phyloP scores from a whole-genome alignment of 1,284 basidiomycete species.

The Puccinia hordei region DNA sequence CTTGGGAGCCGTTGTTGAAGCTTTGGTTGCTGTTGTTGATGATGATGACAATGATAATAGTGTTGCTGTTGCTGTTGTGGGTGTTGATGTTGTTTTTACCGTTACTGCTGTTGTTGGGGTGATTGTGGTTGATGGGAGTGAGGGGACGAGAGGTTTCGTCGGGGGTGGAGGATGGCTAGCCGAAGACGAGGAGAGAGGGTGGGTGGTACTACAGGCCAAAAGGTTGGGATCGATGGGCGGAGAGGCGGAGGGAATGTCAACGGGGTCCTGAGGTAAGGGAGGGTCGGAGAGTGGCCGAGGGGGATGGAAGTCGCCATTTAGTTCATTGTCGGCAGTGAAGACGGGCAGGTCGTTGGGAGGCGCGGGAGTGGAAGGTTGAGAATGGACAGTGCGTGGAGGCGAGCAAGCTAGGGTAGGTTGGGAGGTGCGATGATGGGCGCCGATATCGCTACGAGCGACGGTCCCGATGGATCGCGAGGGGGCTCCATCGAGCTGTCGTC shows the following conservation, averaged over 20 bases:
- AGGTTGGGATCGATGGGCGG: conserved; percentile 17
- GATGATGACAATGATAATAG: neutral
- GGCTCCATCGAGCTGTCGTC: neutral
- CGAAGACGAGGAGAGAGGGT: neutral
- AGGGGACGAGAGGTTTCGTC: neutral
- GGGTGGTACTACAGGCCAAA: neutral
- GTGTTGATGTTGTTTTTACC: neutral
- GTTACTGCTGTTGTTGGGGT: neutral
- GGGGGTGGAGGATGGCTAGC: neutral
- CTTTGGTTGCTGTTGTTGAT: conserved; percentile 6
- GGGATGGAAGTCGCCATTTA: neutral
- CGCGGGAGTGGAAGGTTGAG: conserved; percentile 15
- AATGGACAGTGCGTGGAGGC: neutral
- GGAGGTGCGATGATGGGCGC: neutral
- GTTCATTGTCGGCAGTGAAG: neutral
- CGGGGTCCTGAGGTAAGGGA: neutral
- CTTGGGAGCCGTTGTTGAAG: neutral
- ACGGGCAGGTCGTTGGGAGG: neutral
- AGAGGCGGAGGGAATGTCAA: neutral
- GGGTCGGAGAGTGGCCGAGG: neutral
- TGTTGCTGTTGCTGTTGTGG: neutral
- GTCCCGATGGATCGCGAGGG: neutral
- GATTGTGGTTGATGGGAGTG: neutral
- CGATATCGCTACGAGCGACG: conserved; percentile 17
- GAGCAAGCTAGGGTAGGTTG: neutral